Percentiles rank a stretch among this genome's conserved stretches.
Evolutionary conservation across 164 flowering plant species (phyloP).

Genomic region (Vitis rotundifolia): DNA sequence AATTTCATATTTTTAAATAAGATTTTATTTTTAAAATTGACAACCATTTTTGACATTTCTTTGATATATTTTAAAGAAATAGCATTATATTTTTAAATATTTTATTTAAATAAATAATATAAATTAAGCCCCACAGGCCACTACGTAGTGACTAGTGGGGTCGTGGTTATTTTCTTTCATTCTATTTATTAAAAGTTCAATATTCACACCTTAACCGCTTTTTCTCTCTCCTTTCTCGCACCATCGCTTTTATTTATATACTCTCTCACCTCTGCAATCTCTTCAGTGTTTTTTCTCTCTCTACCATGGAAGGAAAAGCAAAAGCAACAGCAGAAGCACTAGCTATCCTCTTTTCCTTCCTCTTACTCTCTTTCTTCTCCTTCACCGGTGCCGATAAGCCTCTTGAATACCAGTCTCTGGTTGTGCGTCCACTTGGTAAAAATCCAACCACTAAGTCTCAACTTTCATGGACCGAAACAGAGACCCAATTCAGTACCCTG

Average conservation of each 20-base stretch:
- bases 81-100: too few species aligned
- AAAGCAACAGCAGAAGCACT: background rate
- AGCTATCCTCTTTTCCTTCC: slow-evolving; percentile 12
- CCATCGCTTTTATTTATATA: background rate
- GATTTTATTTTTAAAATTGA: too few species aligned
- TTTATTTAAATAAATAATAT: too few species aligned
- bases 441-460: slow-evolving; percentile 18
- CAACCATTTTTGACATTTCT: too few species aligned
- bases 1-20: too few species aligned
- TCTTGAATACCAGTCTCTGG: slow-evolving; percentile 39
- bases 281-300: slow-evolving; percentile 4
- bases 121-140: too few species aligned
- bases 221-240: slow-evolving; percentile 4
- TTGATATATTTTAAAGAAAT: too few species aligned
- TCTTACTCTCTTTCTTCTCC: slow-evolving; percentile 4
- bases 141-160: too few species aligned
- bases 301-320: slow-evolving; percentile 22
- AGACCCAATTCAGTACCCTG: slow-evolving; percentile 10
- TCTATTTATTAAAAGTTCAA: too few species aligned
- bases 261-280: background rate
- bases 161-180: too few species aligned
- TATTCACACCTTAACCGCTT: background rate
- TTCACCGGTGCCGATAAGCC: slow-evolving; percentile 7
- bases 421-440: slow-evolving; percentile 33
- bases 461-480: slow-evolving; percentile 41